Percentiles rank a stretch among this genome's conserved stretches.
phyloP scores from a whole-genome alignment of 768 basidiomycete genomes.

The Boletus barrowsii region DNA sequence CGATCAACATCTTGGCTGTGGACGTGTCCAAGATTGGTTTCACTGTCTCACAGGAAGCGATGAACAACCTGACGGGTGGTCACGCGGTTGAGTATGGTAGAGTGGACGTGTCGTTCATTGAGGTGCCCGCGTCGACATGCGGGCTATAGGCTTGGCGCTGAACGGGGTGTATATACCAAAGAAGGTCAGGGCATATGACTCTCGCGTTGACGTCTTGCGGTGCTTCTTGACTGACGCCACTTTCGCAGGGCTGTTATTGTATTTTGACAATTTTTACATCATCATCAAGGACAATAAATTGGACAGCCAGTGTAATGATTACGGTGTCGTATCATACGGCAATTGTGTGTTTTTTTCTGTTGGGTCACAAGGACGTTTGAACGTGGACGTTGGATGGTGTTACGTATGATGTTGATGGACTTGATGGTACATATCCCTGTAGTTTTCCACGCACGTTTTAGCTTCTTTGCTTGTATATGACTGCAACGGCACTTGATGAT shows the following conservation, averaged over 20 bases:
- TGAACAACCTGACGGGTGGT: slow-evolving; percentile 21
- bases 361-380: background rate
- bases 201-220: too few relatives aligned
- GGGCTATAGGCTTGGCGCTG: background rate
- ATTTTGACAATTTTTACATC: background rate
- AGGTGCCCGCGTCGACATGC: background rate
- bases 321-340: background rate
- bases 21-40: slow-evolving; percentile 46
- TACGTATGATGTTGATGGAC: slow-evolving; percentile 15
- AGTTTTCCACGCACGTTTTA: background rate
- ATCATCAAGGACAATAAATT: background rate
- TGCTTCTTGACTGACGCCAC: background rate
- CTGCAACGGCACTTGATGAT: too few relatives aligned
- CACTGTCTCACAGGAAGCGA: slow-evolving; percentile 31
- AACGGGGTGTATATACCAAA: background rate
- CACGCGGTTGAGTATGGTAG: slow-evolving; percentile 15
- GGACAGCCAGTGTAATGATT: background rate
- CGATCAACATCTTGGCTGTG: slow-evolving; percentile 52
- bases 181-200: slow-evolving; percentile 1
- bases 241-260: slow-evolving; percentile 1
- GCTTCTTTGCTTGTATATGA: background rate
- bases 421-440: background rate
- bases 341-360: slow-evolving; percentile 3
- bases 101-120: slow-evolving; percentile 14
- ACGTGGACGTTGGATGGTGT: background rate